Conservation (phyloP, 2,329 filamentous ascomycete genomes). For the Cladobotryum protrusum region DNA sequence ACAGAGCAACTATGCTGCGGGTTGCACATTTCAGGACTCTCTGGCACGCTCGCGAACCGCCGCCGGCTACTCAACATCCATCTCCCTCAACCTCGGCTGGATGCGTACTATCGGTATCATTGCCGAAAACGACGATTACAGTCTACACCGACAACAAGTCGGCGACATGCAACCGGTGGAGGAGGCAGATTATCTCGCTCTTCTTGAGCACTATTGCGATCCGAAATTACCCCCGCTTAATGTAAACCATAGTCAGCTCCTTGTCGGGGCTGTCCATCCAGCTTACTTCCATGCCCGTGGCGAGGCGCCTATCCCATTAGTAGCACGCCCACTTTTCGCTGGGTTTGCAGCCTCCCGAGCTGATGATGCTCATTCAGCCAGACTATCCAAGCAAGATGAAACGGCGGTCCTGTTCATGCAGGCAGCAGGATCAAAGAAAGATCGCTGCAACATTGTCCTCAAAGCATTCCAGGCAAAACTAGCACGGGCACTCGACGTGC, state of each 20-base stretch:
- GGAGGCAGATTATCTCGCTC: neutral
- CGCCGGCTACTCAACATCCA: neutral
- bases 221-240: neutral
- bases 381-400: neutral
- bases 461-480: slow-evolving; percentile 24
- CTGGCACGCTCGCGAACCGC: slow-evolving; percentile 14
- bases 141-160: neutral
- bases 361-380: neutral
- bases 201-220: slow-evolving; percentile 1
- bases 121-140: slow-evolving; percentile 14
- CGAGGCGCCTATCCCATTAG: neutral
- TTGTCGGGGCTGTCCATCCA: slow-evolving; percentile 1
- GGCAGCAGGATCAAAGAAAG: neutral
- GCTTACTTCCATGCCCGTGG: neutral
- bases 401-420: neutral
- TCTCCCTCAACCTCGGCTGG: slow-evolving; percentile 16
- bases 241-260: neutral
- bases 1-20: slow-evolving; percentile 36
- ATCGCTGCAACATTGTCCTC: slow-evolving; percentile 6
- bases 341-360: neutral
- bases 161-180: slow-evolving; percentile 4
- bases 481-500: slow-evolving; percentile 26
- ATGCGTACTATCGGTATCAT: slow-evolving; percentile 21
- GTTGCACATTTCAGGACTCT: slow-evolving; percentile 25
- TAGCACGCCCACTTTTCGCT: neutral